phyloP scores from a whole-genome alignment of 2,329 filamentous ascomycete genomes.

The Myriosclerotinia duriaeana region DNA sequence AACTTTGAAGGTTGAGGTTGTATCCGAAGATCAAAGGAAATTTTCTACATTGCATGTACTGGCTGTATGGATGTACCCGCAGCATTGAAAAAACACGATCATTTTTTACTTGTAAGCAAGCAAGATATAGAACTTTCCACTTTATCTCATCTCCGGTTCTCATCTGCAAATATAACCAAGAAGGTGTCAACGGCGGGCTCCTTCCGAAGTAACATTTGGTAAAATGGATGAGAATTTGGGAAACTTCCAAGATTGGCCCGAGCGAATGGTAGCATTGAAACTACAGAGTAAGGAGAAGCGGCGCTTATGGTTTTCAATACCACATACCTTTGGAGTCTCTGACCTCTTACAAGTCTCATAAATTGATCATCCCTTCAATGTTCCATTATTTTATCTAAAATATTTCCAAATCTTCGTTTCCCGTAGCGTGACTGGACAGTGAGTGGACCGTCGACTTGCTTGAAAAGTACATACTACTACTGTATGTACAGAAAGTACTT shows the following conservation, averaged over 20 bases:
- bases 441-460: constrained; percentile 15
- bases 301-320: constrained; percentile 21
- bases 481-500: not conserved
- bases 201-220: constrained; percentile 16
- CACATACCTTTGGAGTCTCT: not conserved
- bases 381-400: not conserved
- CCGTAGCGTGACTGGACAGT: constrained; percentile 12
- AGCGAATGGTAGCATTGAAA: not conserved
- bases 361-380: not conserved
- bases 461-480: not conserved
- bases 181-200: constrained; percentile 9
- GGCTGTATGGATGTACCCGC: not conserved
- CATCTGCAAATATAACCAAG: constrained; percentile 9
- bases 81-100: too few species aligned
- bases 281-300: constrained; percentile 4
- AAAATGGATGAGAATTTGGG: not conserved
- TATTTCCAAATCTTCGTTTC: not conserved
- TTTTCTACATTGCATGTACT: not conserved
- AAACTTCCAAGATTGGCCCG: constrained; percentile 12
- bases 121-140: not conserved
- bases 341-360: constrained; percentile 3
- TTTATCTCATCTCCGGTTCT: constrained; percentile 4
- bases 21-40: constrained; percentile 17
- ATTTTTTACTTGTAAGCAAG: not conserved
- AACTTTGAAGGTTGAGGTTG: constrained; percentile 13